These are phyloP conservation scores for Syzygium grande DNA, from an alignment of 345 rosid species.

Conservation along the genomic window DNA sequence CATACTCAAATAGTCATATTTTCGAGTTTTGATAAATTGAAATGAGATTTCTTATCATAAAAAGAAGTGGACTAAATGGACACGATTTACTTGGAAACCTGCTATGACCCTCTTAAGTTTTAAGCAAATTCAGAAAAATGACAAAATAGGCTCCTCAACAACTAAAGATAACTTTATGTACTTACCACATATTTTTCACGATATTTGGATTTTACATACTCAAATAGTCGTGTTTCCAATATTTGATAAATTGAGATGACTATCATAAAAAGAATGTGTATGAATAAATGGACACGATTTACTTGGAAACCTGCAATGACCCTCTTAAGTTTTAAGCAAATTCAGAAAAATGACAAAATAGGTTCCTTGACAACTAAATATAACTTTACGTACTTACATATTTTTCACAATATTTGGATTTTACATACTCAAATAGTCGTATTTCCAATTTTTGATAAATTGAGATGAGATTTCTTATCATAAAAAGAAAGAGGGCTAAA, in stretches of 20 bases:
- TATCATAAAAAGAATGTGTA: too few species aligned
- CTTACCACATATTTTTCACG: not conserved
- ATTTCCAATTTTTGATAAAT: not conserved
- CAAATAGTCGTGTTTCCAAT: not conserved
- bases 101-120: not conserved
- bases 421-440: not conserved
- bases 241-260: too few species aligned
- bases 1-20: not conserved
- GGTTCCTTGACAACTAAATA: not conserved
- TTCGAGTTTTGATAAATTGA: not conserved
- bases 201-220: not conserved
- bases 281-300: too few species aligned
- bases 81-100: too few species aligned
- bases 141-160: not conserved
- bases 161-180: not conserved
- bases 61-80: not conserved
- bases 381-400: not conserved
- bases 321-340: not conserved
- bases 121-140: not conserved
- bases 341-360: not conserved
- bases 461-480: not conserved
- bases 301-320: too few species aligned
- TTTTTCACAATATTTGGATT: not conserved
- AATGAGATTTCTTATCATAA: not conserved
- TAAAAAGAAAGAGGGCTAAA: not conserved